phyloP scores from a whole-genome alignment of 179 eudicot species.

The Spergularia azorica region DNA sequence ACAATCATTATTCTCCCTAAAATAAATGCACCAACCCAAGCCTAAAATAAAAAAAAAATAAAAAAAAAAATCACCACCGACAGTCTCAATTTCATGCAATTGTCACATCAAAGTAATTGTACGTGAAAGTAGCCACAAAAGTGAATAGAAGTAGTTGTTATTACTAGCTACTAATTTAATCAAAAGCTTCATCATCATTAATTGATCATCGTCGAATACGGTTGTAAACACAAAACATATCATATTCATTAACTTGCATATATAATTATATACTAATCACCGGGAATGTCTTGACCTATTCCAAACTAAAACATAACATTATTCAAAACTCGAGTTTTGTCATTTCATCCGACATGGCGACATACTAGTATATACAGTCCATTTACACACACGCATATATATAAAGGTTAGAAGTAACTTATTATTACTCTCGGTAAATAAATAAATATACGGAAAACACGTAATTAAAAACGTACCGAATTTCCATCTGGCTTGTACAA shows the following conservation, averaged over 20 bases:
- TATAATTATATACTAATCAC: too few species aligned
- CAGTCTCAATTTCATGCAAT: constrained; percentile 22
- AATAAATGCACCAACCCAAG: too few species aligned
- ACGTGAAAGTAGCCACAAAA: constrained; percentile 13
- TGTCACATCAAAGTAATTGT: constrained; percentile 21
- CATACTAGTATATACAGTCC: too few species aligned
- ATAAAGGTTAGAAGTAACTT: not conserved
- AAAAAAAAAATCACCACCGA: constrained; percentile 26
- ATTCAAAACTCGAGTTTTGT: too few species aligned
- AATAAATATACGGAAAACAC: not conserved
- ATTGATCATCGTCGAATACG: too few species aligned
- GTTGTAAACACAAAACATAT: too few species aligned
- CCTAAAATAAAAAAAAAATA: not conserved
- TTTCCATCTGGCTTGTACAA: constrained; percentile 93
- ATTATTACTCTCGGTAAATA: not conserved
- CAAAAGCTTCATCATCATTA: not conserved
- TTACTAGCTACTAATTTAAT: not conserved
- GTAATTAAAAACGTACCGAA: constrained; percentile 47
- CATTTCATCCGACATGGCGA: too few species aligned
- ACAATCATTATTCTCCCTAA: too few species aligned
- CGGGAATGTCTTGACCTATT: too few species aligned
- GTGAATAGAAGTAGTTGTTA: constrained; percentile 1
- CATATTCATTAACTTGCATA: too few species aligned
- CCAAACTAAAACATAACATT: too few species aligned
- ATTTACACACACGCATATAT: not conserved